Conservation (phyloP, 2,329 filamentous ascomycete genomes). For the Colletotrichum sp. region DNA sequence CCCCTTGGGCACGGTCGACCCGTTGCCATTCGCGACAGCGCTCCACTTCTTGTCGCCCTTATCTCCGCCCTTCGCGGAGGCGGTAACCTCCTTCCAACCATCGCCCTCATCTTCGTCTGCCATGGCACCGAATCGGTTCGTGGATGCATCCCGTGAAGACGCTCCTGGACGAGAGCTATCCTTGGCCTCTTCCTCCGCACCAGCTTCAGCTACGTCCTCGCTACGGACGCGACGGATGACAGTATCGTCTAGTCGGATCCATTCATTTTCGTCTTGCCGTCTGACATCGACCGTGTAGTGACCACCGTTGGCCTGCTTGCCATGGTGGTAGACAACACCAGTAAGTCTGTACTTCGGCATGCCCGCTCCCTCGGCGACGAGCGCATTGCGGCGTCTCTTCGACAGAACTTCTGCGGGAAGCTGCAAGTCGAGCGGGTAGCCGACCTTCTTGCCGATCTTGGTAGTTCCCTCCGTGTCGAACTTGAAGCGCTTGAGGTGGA, state of each 20-base stretch:
- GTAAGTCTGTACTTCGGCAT: conserved; percentile 86
- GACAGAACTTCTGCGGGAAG: conserved; percentile 91
- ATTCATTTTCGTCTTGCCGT: conserved; percentile 92
- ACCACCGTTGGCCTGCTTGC: conserved; percentile 93
- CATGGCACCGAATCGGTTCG: conserved; percentile 78
- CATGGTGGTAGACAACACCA: conserved; percentile 95
- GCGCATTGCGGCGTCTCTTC: conserved; percentile 71
- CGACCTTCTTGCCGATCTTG: conserved; percentile 98
- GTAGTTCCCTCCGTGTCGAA: conserved; percentile 90
- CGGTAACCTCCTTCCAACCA: conserved; percentile 83
- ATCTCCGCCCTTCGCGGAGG: conserved; percentile 35
- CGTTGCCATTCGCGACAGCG: conserved; percentile 64
- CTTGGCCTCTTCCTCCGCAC: conserved; percentile 78
- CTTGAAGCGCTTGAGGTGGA: conserved; percentile 97
- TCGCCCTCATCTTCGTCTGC: conserved; percentile 72
- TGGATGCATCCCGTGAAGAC: conserved; percentile 43
- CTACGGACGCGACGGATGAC: conserved; percentile 82
- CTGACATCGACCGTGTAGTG: conserved; percentile 98
- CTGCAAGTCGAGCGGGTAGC: conserved; percentile 92
- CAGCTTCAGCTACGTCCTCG: conserved; percentile 88
- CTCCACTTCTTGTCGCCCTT: conserved; percentile 76
- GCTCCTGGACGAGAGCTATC: conserved; percentile 69
- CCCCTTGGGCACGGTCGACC: conserved; percentile 54
- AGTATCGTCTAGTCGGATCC: conserved; percentile 96
- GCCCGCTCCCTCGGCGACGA: conserved; percentile 67